These are phyloP conservation scores for Kodamaea nitidulidarum DNA, from an alignment of 805 yeast species.

Conservation along the genomic window DNA sequence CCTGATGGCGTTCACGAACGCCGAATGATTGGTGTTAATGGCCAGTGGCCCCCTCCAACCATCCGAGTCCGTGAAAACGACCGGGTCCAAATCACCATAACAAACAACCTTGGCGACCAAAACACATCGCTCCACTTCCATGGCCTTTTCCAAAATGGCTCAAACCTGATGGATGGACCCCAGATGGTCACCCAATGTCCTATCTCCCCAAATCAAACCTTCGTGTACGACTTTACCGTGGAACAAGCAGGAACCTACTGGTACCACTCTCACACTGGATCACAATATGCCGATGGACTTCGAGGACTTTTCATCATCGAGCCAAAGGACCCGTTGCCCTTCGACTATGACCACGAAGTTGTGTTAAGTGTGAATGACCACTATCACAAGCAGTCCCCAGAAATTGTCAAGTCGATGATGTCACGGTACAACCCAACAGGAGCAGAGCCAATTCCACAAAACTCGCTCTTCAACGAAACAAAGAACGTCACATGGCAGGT, in stretches of 20 bases:
- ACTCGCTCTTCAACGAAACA: conserved; percentile 61
- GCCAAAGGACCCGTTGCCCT: conserved; percentile 41
- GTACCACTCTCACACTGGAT: conserved; percentile 78
- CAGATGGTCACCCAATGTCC: conserved; percentile 46
- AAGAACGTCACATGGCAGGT: conserved; percentile 53
- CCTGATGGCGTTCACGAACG: conserved; percentile 56
- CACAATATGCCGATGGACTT: conserved; percentile 76
- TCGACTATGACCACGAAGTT: conserved; percentile 60
- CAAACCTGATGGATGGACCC: conserved; percentile 43
- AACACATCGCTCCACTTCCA: conserved; percentile 44
- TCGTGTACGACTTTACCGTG: conserved; percentile 38
- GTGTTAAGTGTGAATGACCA: conserved; percentile 57
- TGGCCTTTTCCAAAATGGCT: conserved; percentile 39
- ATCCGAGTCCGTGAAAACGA: conserved; percentile 38
- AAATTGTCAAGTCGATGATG: conserved; percentile 46
- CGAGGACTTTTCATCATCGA: conserved; percentile 67
- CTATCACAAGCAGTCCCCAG: conserved; percentile 54
- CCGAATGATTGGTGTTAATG: conserved; percentile 55
- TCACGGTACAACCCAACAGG: conserved; percentile 77
- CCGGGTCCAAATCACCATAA: conserved; percentile 34
- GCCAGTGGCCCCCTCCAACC: conserved; percentile 42
- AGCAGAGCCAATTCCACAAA: conserved; percentile 77
- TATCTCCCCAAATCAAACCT: conserved; percentile 35
- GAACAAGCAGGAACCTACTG: conserved; percentile 45
- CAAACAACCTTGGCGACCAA: conserved; percentile 30